Percentiles rank a stretch among this genome's conserved stretches.
Conservation (phyloP, 345 rosid species). For the Rhizophora apiculata region DNA sequence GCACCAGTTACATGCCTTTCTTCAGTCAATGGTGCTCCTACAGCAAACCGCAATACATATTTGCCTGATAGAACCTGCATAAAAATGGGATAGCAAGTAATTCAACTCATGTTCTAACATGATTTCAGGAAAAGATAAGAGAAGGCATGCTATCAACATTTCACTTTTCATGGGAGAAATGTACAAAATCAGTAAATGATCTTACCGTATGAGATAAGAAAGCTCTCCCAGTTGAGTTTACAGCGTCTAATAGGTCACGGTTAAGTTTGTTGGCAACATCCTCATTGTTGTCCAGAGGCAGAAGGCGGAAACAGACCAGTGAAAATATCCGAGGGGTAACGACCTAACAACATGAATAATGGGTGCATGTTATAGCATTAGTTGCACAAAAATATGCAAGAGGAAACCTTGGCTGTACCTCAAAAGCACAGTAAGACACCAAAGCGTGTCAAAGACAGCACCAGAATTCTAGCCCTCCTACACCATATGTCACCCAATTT, state of each 20-base stretch:
- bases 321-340: conserved; percentile 72
- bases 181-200: conserved; percentile 2
- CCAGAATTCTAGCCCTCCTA: too few species aligned
- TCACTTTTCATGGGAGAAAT: not conserved
- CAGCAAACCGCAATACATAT: conserved; percentile 62
- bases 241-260: conserved; percentile 61
- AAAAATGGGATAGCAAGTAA: not conserved
- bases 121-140: not conserved
- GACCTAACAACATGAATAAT: conserved; percentile 41
- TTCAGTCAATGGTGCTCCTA: conserved; percentile 89
- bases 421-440: too few species aligned
- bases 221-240: conserved; percentile 69
- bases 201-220: conserved; percentile 84
- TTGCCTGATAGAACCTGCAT: conserved; percentile 63
- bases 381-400: too few species aligned
- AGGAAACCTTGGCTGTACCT: too few species aligned
- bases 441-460: too few species aligned
- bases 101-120: not conserved
- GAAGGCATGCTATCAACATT: not conserved
- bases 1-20: conserved; percentile 76
- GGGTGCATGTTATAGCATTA: too few species aligned
- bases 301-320: conserved; percentile 69
- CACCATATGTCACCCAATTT: too few species aligned
- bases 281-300: conserved; percentile 34
- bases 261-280: conserved; percentile 49